These are phyloP conservation scores for Botryotinia narcissicola DNA, from an alignment of 2,329 filamentous ascomycete species.

Conservation along the genomic window DNA sequence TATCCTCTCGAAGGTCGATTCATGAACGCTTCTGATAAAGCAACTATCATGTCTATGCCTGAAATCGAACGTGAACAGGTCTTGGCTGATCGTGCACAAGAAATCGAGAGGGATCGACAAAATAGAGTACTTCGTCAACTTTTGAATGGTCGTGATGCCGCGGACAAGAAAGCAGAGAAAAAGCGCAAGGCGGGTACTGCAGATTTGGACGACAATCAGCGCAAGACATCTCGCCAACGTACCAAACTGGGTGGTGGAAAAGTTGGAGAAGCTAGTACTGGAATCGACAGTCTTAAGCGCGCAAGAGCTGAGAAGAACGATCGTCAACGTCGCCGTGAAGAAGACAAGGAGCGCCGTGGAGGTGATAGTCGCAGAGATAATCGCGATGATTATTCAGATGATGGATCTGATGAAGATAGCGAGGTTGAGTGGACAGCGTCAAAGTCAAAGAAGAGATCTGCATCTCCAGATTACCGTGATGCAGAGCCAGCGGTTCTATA, in stretches of 20 bases:
- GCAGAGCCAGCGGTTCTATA: conserved; percentile 66
- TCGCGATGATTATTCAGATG: conserved; percentile 55
- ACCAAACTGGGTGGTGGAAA: conserved; percentile 64
- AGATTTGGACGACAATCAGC: conserved; percentile 73
- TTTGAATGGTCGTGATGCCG: conserved; percentile 64
- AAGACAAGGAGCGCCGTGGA: conserved; percentile 57
- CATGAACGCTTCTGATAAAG: conserved; percentile 69
- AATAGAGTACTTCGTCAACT: conserved; percentile 78
- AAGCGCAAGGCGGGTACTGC: conserved; percentile 77
- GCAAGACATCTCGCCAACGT: conserved; percentile 71
- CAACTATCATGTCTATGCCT: conserved; percentile 77
- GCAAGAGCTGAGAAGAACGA: conserved; percentile 64
- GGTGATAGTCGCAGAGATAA: conserved; percentile 42
- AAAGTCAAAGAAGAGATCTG: conserved; percentile 49
- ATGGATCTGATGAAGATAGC: conserved; percentile 67
- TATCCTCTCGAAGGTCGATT: conserved; percentile 90
- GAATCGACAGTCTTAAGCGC: conserved; percentile 67
- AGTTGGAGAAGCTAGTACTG: conserved; percentile 65
- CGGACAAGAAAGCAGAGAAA: conserved; percentile 54
- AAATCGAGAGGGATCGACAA: conserved; percentile 79
- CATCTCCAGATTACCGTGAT: conserved; percentile 46
- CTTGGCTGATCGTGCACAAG: conserved; percentile 79
- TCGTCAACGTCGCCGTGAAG: conserved; percentile 60
- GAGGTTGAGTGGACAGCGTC: conserved; percentile 74
- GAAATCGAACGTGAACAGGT: conserved; percentile 91